Evolutionary conservation across 257 asterid genomes (phyloP), one percentile per base, ranked within the genome.

Genomic region (Mentha longifolia): DNA sequence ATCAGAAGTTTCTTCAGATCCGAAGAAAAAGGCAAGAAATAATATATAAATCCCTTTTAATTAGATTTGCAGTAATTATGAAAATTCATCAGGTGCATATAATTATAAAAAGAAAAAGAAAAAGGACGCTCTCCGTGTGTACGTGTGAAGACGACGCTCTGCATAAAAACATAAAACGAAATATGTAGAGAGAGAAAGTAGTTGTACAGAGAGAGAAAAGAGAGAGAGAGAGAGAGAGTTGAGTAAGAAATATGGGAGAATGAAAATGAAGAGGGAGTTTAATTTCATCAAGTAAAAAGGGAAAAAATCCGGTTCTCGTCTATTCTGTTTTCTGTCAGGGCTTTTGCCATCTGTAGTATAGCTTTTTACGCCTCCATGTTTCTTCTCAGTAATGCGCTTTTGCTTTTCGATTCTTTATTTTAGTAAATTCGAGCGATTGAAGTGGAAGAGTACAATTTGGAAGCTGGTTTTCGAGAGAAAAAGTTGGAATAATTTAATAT

Each of bases 1-100:
- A 78, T 70, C 75, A 74, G 81, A 80, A 77, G 87, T 71, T 85
- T 89, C 91, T 84, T 82, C 92, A 87, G 92, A 91, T 88, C 96
- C 95, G 92, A 87, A 88, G 90, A 85, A 86, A 83, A 81, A 51
- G 96, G 95, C 77, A 50, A 75, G 77, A 76, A 80, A 39, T 56
- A 68, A 54, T 73, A 62, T 65, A 6, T 1, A 9, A 41, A 42
- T 52, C 71, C 61, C 56, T 58, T 49, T 57, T 67, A 52, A 31
- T 20, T 67, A 61, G 58, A 73, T 77, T 65, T 33, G 39, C 77
- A 49, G 64, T 60, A 60, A 72, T 16, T n/a, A 62, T 19, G 14
- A 64, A 51, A 73, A 51, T 37, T 71, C 68, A 60, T 54, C 80
- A 78, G 83, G 83, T 75, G 80, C n/a, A n/a, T 28, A 28, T 1